Evolutionary conservation across 495 filamentous ascomycete genomes (phyloP).

Genomic region (Sordaria brevicollis): DNA sequence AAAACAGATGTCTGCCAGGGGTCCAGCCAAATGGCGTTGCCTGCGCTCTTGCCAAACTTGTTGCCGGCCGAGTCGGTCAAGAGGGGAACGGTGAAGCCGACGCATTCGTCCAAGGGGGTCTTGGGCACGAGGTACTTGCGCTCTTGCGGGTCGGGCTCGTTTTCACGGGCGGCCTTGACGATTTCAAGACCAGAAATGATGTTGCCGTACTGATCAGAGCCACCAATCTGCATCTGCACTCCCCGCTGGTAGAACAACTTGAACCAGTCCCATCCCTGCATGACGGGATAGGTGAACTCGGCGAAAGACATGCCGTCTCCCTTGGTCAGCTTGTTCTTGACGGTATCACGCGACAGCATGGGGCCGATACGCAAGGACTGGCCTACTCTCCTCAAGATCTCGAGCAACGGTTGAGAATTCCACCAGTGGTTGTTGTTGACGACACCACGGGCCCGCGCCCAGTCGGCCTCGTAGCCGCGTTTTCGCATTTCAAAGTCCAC

Average conservation of each 20-base stretch:
- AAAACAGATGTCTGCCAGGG: slow-evolving; percentile 66
- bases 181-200: slow-evolving; percentile 85
- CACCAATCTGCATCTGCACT: slow-evolving; percentile 79
- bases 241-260: slow-evolving; percentile 51
- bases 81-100: slow-evolving; percentile 83
- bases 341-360: slow-evolving; percentile 85
- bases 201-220: slow-evolving; percentile 94
- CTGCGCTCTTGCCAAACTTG: slow-evolving; percentile 93
- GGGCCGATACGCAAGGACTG: slow-evolving; percentile 62
- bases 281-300: slow-evolving; percentile 85
- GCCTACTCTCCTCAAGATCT: slow-evolving; percentile 64
- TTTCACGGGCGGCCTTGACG: slow-evolving; percentile 58
- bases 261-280: slow-evolving; percentile 99
- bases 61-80: slow-evolving; percentile 73
- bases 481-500: slow-evolving; percentile 51
- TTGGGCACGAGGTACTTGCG: slow-evolving; percentile 5
- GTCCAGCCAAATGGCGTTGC: slow-evolving; percentile 93
- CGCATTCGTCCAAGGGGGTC: slow-evolving; percentile 43
- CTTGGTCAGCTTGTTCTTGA: slow-evolving; percentile 67
- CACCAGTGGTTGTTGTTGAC: slow-evolving; percentile 77
- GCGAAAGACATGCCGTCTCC: slow-evolving; percentile 88
- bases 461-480: slow-evolving; percentile 51
- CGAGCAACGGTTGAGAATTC: slow-evolving; percentile 54
- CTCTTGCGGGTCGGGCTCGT: slow-evolving; percentile 29
- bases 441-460: slow-evolving; percentile 53